Evolutionary conservation across 768 basidiomycete species (phyloP).

Genomic region (Psilocybe azurescens): DNA sequence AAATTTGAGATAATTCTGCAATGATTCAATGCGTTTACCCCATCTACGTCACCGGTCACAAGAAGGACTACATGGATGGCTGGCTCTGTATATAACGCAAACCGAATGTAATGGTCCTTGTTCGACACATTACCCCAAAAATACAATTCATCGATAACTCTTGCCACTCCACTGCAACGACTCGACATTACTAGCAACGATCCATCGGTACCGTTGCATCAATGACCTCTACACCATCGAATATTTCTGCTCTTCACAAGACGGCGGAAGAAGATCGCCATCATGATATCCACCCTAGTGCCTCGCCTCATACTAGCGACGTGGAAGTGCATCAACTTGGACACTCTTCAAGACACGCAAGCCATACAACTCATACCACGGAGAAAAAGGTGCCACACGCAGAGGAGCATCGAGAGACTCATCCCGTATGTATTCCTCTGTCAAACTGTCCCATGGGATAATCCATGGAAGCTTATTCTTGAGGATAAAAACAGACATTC

Average conservation of each 20-base stretch:
- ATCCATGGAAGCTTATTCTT: not conserved
- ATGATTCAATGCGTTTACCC: too few relatives aligned
- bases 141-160: too few relatives aligned
- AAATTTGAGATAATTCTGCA: too few relatives aligned
- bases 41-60: too few relatives aligned
- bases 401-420: not conserved
- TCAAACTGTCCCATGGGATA: not conserved
- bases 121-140: too few relatives aligned
- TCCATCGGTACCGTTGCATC: not conserved
- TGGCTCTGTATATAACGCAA: too few relatives aligned
- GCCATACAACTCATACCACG: not conserved
- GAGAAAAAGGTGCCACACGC: not conserved
- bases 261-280: not conserved
- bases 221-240: not conserved
- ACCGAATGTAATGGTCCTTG: too few relatives aligned
- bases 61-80: too few relatives aligned
- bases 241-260: not conserved
- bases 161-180: too few relatives aligned
- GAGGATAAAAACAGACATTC: not conserved
- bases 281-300: not conserved
- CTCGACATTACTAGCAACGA: too few relatives aligned
- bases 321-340: not conserved
- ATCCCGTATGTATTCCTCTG: not conserved
- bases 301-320: not conserved
- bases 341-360: not conserved